phyloP scores from a whole-genome alignment of 1,139 yeast species.

The Blastobotrys elegans region DNA sequence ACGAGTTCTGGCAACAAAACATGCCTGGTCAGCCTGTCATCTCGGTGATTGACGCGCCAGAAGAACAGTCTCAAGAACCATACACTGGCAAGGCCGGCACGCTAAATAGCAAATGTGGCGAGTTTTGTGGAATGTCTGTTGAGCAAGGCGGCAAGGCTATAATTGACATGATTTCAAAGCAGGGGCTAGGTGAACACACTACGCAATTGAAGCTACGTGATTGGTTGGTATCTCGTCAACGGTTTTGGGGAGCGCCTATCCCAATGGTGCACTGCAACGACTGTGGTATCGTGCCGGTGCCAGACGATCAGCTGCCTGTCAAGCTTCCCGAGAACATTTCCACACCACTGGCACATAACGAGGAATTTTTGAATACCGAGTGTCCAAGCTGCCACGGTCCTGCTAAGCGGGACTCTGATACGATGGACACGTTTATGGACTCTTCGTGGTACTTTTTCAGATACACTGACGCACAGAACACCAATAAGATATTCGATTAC shows the following conservation, averaged over 20 bases:
- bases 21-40: constrained; percentile 40
- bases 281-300: constrained; percentile 91
- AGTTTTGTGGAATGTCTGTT: constrained; percentile 46
- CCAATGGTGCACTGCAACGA: constrained; percentile 81
- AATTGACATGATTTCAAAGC: constrained; percentile 39
- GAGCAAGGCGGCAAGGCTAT: constrained; percentile 51
- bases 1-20: constrained; percentile 68
- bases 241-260: constrained; percentile 99
- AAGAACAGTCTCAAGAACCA: constrained; percentile 33
- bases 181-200: constrained; percentile 42
- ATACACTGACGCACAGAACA: constrained; percentile 69
- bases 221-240: constrained; percentile 90
- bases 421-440: constrained; percentile 98
- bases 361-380: constrained; percentile 62
- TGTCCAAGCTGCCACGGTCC: constrained; percentile 78
- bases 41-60: constrained; percentile 43
- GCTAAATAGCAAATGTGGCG: constrained; percentile 48
- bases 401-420: constrained; percentile 89
- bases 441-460: constrained; percentile 95
- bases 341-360: constrained; percentile 63
- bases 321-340: constrained; percentile 65
- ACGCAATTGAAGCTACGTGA: constrained; percentile 70
- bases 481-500: constrained; percentile 45
- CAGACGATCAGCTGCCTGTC: constrained; percentile 81
- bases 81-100: constrained; percentile 50